Evolutionary conservation across 345 rosid genomes (phyloP).

Genomic region (Moricandia moricandioides): DNA sequence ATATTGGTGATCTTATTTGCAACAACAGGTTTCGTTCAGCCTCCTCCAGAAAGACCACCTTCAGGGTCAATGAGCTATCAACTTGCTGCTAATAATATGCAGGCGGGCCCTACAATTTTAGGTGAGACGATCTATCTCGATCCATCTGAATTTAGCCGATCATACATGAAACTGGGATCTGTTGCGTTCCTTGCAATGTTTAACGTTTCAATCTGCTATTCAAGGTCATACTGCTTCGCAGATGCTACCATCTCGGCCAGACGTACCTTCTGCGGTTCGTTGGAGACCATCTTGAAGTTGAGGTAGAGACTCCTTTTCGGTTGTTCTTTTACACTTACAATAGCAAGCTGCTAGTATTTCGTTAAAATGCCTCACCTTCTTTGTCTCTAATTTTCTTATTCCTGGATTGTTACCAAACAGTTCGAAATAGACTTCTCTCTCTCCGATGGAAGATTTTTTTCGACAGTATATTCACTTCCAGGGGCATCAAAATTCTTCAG

Average conservation of each 20-base stretch:
- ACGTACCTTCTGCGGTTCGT: conserved; percentile 52
- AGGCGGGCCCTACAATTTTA: conserved; percentile 55
- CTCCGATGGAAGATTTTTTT: conserved; percentile 24
- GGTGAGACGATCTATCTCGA: conserved; percentile 36
- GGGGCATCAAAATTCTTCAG: conserved; percentile 44
- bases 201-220: conserved; percentile 23
- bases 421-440: conserved; percentile 15
- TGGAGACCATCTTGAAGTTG: conserved; percentile 66
- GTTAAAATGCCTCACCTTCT: neutral
- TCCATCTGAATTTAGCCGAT: neutral
- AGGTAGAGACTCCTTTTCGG: conserved; percentile 23
- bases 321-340: neutral
- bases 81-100: conserved; percentile 45
- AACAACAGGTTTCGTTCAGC: conserved; percentile 66
- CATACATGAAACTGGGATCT: conserved; percentile 8
- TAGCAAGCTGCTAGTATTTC: conserved; percentile 20
- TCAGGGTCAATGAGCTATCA: conserved; percentile 58
- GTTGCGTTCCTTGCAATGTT: conserved; percentile 12
- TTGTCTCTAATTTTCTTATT: conserved; percentile 19
- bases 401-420: conserved; percentile 31
- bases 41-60: conserved; percentile 61
- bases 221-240: conserved; percentile 69
- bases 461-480: conserved; percentile 28
- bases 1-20: conserved; percentile 21
- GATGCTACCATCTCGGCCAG: conserved; percentile 63